These are phyloP conservation scores for Escovopsis sp. DNA, from an alignment of 2,329 filamentous ascomycete genomes.

Conservation along the genomic window DNA sequence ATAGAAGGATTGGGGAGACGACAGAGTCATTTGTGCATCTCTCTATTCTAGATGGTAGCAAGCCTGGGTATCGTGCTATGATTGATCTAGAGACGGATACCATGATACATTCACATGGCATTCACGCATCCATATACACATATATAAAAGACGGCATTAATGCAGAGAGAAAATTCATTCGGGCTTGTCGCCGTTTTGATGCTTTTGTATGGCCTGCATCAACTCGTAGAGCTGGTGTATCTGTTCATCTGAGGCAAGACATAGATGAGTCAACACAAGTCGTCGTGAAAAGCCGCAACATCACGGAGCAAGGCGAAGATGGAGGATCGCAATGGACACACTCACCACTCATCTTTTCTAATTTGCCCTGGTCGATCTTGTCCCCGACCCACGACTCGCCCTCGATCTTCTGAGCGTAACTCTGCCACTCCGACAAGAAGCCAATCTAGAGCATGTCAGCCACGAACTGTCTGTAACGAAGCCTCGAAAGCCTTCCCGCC, in stretches of 20 bases:
- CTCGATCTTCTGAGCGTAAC: slow-evolving; percentile 85
- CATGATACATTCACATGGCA: not conserved
- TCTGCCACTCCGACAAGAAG: slow-evolving; percentile 92
- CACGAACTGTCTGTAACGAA: too few species aligned
- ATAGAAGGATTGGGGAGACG: not conserved
- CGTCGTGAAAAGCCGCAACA: too few species aligned
- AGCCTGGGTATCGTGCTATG: too few species aligned
- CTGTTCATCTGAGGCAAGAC: slow-evolving; percentile 57
- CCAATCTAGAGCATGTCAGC: slow-evolving; percentile 49
- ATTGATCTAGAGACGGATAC: not conserved
- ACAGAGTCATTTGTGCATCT: not conserved
- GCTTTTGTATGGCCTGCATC: slow-evolving; percentile 61
- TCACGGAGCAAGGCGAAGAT: slow-evolving; percentile 1
- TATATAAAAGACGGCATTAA: not conserved
- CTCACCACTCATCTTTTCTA: slow-evolving; percentile 89
- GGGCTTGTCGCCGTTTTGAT: slow-evolving; percentile 12
- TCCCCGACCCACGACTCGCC: slow-evolving; percentile 74
- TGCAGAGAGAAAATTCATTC: slow-evolving; percentile 2
- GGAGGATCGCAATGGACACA: slow-evolving; percentile 6
- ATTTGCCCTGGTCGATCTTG: slow-evolving; percentile 66
- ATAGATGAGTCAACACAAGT: not conserved
- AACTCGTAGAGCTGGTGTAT: slow-evolving; percentile 87
- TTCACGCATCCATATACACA: not conserved
- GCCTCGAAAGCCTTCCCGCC: not conserved
- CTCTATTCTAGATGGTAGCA: too few species aligned